Evolutionary conservation across 2,329 filamentous ascomycete species (phyloP).

Genomic region (Diplodia seriata): DNA sequence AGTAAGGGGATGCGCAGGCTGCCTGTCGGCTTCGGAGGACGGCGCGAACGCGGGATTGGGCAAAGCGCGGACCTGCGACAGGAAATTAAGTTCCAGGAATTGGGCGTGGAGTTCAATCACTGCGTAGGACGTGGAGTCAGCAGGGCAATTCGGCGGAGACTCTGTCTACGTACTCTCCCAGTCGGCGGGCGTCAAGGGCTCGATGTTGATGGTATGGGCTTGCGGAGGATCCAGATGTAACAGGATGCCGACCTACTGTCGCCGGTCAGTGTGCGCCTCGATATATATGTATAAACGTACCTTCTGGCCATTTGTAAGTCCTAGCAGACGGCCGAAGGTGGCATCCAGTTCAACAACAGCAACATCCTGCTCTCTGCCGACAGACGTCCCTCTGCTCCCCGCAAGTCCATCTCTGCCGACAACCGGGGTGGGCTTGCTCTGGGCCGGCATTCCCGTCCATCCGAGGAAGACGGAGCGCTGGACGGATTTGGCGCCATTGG

Average conservation of each 20-base stretch:
- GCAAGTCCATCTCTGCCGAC: constrained; percentile 76
- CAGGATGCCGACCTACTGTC: constrained; percentile 60
- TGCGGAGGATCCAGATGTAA: constrained; percentile 90
- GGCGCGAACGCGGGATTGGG: constrained; percentile 78
- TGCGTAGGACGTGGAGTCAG: constrained; percentile 37
- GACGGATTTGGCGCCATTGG: constrained; percentile 49
- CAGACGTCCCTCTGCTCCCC: constrained; percentile 62
- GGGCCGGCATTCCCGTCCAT: constrained; percentile 98
- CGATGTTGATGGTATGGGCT: constrained; percentile 94
- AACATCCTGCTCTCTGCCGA: constrained; percentile 74
- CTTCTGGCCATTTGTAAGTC: constrained; percentile 81
- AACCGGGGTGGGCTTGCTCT: constrained; percentile 76
- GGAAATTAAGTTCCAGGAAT: constrained; percentile 91
- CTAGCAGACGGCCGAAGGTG: constrained; percentile 78
- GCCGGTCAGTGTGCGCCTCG: constrained; percentile 30
- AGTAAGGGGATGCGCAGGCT: constrained; percentile 78
- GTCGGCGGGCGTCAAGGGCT: constrained; percentile 91
- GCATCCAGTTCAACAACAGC: constrained; percentile 85
- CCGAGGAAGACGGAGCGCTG: constrained; percentile 83
- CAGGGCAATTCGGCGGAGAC: neutral
- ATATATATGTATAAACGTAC: too few species aligned
- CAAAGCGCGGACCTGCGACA: constrained; percentile 89
- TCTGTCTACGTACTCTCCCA: constrained; percentile 76
- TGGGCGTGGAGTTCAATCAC: constrained; percentile 95
- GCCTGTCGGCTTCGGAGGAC: constrained; percentile 54